Percentiles rank a stretch among this genome's conserved stretches.
These are phyloP conservation scores for Pseudonectria buxi DNA, from an alignment of 2,329 filamentous ascomycete species.

Conservation along the genomic window DNA sequence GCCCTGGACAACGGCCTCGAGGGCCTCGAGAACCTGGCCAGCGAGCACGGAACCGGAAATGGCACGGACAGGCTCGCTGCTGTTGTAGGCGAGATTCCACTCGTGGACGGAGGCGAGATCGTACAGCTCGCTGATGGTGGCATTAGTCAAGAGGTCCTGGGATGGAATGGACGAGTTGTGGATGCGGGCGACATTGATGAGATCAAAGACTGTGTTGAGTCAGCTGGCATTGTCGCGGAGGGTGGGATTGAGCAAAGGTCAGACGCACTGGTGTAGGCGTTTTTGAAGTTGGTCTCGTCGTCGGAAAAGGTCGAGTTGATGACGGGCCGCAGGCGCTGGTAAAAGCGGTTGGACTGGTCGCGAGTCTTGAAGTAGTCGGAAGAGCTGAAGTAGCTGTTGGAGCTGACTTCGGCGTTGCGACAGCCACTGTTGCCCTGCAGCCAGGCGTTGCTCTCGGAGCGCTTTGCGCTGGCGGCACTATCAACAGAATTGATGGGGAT, in stretches of 20 bases:
- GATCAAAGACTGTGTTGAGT: slow-evolving; percentile 46
- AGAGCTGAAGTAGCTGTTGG: slow-evolving; percentile 47
- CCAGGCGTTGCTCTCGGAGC: slow-evolving; percentile 51
- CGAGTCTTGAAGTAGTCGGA: slow-evolving; percentile 38
- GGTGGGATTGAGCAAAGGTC: slow-evolving; percentile 44
- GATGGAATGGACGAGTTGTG: slow-evolving; percentile 56
- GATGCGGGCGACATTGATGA: slow-evolving; percentile 52
- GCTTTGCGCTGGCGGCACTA: slow-evolving; percentile 45
- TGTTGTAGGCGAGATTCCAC: slow-evolving; percentile 77
- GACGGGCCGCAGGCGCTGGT: slow-evolving; percentile 46
- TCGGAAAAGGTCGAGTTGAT: slow-evolving; percentile 45
- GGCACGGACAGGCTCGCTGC: slow-evolving; percentile 57
- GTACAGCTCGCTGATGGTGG: slow-evolving; percentile 55
- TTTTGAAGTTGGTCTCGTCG: slow-evolving; percentile 47
- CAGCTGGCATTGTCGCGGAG: neutral
- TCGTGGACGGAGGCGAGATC: slow-evolving; percentile 75
- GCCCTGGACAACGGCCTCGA: slow-evolving; percentile 44
- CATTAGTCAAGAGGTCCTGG: slow-evolving; percentile 50
- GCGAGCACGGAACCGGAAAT: slow-evolving; percentile 53
- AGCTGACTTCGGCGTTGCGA: slow-evolving; percentile 46
- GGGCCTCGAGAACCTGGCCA: slow-evolving; percentile 45
- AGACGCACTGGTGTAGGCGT: slow-evolving; percentile 53
- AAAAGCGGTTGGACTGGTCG: slow-evolving; percentile 53
- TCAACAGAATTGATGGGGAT: slow-evolving; percentile 63
- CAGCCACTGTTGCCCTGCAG: slow-evolving; percentile 53